phyloP scores from a whole-genome alignment of 768 basidiomycete species.

The Neoboletus magnificus region DNA sequence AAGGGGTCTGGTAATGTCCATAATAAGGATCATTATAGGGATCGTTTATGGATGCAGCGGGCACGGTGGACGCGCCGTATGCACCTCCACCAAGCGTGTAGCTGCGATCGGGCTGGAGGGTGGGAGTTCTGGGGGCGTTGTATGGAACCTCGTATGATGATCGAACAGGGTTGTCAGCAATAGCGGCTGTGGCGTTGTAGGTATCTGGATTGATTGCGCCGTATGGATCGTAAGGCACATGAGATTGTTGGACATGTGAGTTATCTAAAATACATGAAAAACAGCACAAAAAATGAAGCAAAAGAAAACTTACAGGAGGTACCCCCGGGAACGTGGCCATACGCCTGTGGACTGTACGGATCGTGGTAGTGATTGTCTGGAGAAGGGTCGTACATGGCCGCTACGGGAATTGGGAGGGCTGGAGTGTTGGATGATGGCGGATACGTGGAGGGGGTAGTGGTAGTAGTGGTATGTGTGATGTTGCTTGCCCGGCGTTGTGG shows the following conservation, averaged over 20 bases:
- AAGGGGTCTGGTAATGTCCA: conserved; percentile 17
- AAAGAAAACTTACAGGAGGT: conserved; percentile 48
- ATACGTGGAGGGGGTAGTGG: conserved; percentile 38
- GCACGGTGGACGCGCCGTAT: conserved; percentile 48
- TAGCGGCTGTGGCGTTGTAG: conserved; percentile 36
- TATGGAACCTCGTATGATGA: conserved; percentile 16
- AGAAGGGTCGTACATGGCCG: conserved; percentile 21
- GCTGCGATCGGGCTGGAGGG: conserved; percentile 40
- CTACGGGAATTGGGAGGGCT: conserved; percentile 6
- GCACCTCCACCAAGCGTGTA: conserved; percentile 58
- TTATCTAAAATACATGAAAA: conserved; percentile 43
- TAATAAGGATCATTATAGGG: conserved; percentile 30
- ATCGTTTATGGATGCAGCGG: conserved; percentile 37
- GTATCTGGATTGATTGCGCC: conserved; percentile 37
- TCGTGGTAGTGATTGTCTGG: conserved; percentile 23
- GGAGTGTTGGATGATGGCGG: conserved; percentile 31
- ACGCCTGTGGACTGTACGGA: conserved; percentile 33
- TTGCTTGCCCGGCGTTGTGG: conserved; percentile 40
- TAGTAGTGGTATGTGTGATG: conserved; percentile 39
- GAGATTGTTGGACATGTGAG: conserved; percentile 48
- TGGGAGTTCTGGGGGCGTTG: conserved; percentile 12
- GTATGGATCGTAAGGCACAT: conserved; percentile 52
- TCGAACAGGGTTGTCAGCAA: conserved; percentile 13
- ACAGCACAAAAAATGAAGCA: background rate
- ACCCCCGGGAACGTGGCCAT: conserved; percentile 53